Evolutionary conservation across 306 rosid species (phyloP).

Genomic region (Lablab purpureus): DNA sequence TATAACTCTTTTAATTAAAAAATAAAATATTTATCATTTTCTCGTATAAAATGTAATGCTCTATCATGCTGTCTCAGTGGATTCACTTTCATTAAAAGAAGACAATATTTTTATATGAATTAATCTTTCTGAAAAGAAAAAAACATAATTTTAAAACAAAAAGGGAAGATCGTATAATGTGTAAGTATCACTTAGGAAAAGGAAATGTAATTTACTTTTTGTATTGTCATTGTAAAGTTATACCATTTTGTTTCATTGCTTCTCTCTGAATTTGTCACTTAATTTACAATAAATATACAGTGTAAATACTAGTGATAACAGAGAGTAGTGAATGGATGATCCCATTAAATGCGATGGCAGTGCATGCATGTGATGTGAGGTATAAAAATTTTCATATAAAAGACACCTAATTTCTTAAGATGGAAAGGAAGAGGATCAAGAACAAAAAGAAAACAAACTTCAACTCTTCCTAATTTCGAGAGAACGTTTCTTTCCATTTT

Average conservation of each 20-base stretch:
- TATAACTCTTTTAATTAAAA: too few relatives aligned
- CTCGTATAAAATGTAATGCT: too few relatives aligned
- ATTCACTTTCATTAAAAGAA: not conserved
- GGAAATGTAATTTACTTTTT: not conserved
- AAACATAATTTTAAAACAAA: not conserved
- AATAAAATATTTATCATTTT: too few relatives aligned
- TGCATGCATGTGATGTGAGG: slow-evolving; percentile 38
- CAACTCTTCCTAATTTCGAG: not conserved
- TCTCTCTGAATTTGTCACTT: not conserved
- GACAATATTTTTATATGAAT: not conserved
- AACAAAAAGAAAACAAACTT: not conserved
- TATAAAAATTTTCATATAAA: slow-evolving; percentile 28
- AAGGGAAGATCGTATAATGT: not conserved
- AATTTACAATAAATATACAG: not conserved
- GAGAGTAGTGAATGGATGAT: not conserved
- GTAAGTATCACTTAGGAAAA: not conserved
- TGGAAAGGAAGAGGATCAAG: slow-evolving; percentile 4
- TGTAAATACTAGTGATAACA: not conserved
- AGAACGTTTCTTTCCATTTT: too few relatives aligned
- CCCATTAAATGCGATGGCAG: slow-evolving; percentile 21
- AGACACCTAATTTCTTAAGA: slow-evolving; percentile 23
- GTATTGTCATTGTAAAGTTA: not conserved
- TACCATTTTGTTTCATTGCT: not conserved
- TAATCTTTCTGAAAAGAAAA: not conserved
- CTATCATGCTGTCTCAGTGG: not conserved